These are phyloP conservation scores for Emergomyces orientalis DNA, from an alignment of 2,329 filamentous ascomycete species.

Conservation along the genomic window DNA sequence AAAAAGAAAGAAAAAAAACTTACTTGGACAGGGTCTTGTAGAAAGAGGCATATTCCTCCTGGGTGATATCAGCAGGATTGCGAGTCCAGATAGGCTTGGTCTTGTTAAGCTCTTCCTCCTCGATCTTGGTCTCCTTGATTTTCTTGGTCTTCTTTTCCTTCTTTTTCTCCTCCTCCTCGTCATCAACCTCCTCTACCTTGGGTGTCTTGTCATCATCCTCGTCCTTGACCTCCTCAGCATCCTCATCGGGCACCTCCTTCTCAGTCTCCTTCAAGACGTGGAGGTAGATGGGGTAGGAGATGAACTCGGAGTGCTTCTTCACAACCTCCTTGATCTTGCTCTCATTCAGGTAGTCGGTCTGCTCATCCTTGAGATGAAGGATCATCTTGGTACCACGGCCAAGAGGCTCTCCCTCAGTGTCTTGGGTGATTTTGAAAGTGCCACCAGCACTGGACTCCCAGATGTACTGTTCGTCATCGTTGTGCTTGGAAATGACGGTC, in stretches of 20 bases:
- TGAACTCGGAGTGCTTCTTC: constrained; percentile 99
- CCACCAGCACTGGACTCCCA: constrained; percentile 98
- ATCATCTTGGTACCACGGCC: constrained; percentile 97
- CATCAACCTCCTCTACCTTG: constrained; percentile 87
- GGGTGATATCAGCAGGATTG: constrained; percentile 88
- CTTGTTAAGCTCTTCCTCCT: constrained; percentile 99
- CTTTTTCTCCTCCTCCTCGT: constrained; percentile 71
- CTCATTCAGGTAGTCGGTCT: constrained; percentile 97
- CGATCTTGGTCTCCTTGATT: constrained; percentile 95
- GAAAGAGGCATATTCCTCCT: constrained; percentile 97
- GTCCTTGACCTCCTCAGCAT: constrained; percentile 55
- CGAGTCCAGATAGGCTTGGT: constrained; percentile 99
- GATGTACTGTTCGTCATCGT: constrained; percentile 99
- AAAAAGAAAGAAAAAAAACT: too few relatives aligned
- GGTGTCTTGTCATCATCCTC: constrained; percentile 86
- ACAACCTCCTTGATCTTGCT: constrained; percentile 99
- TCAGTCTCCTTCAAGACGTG: constrained; percentile 99
- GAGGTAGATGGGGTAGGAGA: constrained; percentile 99
- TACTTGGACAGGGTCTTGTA: constrained; percentile 98
- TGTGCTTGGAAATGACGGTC: constrained; percentile 95
- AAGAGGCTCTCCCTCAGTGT: constrained; percentile 82
- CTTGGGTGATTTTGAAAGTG: constrained; percentile 85
- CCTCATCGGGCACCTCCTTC: constrained; percentile 96
- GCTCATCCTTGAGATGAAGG: constrained; percentile 98
- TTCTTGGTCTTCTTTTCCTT: constrained; percentile 99